These are phyloP conservation scores for Monosporozyma solicola DNA, from an alignment of 805 yeast genomes.

Conservation along the genomic window DNA sequence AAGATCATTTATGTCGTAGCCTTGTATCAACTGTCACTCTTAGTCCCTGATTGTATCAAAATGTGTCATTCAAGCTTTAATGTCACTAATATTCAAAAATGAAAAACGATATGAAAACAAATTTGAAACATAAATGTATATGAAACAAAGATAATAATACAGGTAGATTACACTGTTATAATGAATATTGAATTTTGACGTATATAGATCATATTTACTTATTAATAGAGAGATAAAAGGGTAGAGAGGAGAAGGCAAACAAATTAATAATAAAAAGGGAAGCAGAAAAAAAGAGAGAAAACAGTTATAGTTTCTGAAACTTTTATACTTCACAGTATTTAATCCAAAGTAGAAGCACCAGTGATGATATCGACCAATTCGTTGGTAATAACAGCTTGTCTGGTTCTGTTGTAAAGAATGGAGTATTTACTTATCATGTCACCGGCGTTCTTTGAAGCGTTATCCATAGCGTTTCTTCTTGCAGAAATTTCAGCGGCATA, in stretches of 20 bases:
- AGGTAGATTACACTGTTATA: not conserved
- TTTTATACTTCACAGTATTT: conserved; percentile 20
- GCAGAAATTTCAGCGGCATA: conserved; percentile 97
- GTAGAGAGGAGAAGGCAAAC: not conserved
- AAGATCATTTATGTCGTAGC: not conserved
- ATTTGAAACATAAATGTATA: not conserved
- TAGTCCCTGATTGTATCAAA: not conserved
- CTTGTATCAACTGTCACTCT: not conserved
- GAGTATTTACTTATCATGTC: conserved; percentile 96
- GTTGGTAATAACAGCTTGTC: conserved; percentile 98
- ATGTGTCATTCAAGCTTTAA: not conserved
- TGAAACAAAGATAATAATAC: not conserved
- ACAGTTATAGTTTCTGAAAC: not conserved
- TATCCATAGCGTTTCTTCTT: conserved; percentile 99
- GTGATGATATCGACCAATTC: conserved; percentile 99
- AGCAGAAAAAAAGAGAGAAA: not conserved
- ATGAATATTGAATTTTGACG: not conserved
- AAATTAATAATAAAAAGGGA: not conserved
- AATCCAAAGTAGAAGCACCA: conserved; percentile 98
- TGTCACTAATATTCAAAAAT: not conserved
- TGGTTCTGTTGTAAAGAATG: conserved; percentile 97
- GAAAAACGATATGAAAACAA: not conserved
- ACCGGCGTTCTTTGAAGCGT: conserved; percentile 98
- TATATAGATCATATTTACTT: conserved; percentile 1
- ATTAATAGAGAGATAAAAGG: not conserved